These are phyloP conservation scores for Apiosordaria backusii DNA, from an alignment of 495 filamentous ascomycete species.

Conservation along the genomic window DNA sequence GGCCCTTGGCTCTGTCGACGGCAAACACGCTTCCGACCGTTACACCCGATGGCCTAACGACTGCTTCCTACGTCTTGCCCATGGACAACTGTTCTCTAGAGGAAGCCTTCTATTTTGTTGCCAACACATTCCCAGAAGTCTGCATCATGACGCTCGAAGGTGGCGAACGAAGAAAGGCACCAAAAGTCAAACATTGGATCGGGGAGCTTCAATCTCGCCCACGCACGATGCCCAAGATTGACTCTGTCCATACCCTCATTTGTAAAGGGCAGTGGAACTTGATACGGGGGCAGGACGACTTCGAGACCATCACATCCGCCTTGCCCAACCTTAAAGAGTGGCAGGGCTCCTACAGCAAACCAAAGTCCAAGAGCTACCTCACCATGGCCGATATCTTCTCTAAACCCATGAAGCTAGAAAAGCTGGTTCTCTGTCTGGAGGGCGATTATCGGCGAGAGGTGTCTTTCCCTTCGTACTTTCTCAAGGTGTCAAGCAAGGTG, in stretches of 20 bases:
- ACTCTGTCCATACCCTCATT: conserved; percentile 55
- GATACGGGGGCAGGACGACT: conserved; percentile 62
- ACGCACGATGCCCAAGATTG: conserved; percentile 30
- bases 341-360: conserved; percentile 67
- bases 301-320: conserved; percentile 54
- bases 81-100: conserved; percentile 63
- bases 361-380: conserved; percentile 63
- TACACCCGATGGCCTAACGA: conserved; percentile 46
- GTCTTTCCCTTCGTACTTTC: conserved; percentile 50
- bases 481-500: conserved; percentile 48
- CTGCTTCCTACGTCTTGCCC: conserved; percentile 52
- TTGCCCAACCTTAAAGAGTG: conserved; percentile 65
- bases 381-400: conserved; percentile 59
- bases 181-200: conserved; percentile 57
- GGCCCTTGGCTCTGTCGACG: conserved; percentile 39
- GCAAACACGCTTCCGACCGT: conserved; percentile 44
- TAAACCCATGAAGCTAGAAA: conserved; percentile 50
- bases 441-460: conserved; percentile 60
- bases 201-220: conserved; percentile 24
- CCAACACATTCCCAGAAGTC: conserved; percentile 54
- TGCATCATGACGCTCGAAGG: conserved; percentile 69
- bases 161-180: conserved; percentile 68
- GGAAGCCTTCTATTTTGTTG: conserved; percentile 61
- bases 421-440: conserved; percentile 64
- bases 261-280: conserved; percentile 75